Evolutionary conservation across 2,329 filamentous ascomycete species (phyloP).

Genomic region (Madurella mycetomatis): DNA sequence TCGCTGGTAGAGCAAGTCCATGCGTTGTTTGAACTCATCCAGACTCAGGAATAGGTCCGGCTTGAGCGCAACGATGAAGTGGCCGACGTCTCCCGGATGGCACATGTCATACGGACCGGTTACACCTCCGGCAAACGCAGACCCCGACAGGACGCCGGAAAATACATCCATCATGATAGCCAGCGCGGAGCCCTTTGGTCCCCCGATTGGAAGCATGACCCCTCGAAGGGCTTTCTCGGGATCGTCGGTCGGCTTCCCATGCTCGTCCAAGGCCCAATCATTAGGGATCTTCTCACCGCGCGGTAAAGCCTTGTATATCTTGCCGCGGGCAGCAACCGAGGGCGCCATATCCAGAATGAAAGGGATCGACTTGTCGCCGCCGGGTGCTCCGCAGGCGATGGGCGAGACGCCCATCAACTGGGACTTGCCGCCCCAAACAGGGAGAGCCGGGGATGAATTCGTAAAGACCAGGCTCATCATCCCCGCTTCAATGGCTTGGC

Average conservation of each 20-base stretch:
- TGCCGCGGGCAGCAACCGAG: conserved; percentile 64
- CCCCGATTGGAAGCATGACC: conserved; percentile 83
- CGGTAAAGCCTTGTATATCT: conserved; percentile 66
- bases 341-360: conserved; percentile 78
- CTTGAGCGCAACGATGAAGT: conserved; percentile 69
- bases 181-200: conserved; percentile 73
- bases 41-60: conserved; percentile 69
- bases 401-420: conserved; percentile 72
- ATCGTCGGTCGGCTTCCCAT: conserved; percentile 67
- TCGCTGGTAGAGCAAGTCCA: conserved; percentile 51
- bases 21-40: conserved; percentile 63
- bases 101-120: conserved; percentile 71
- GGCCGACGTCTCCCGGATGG: conserved; percentile 65
- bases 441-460: conserved; percentile 67
- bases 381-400: conserved; percentile 71
- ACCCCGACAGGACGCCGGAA: conserved; percentile 71
- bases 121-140: conserved; percentile 73
- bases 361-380: conserved; percentile 39
- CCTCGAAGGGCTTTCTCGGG: conserved; percentile 66
- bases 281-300: conserved; percentile 64
- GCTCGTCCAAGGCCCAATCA: conserved; percentile 70
- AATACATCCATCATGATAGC: conserved; percentile 89
- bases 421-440: conserved; percentile 63
- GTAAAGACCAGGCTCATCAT: conserved; percentile 70
- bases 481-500: conserved; percentile 67